These are phyloP conservation scores for Phytophthora sp. DNA, from an alignment of 352 stramenopile species.

Conservation along the genomic window DNA sequence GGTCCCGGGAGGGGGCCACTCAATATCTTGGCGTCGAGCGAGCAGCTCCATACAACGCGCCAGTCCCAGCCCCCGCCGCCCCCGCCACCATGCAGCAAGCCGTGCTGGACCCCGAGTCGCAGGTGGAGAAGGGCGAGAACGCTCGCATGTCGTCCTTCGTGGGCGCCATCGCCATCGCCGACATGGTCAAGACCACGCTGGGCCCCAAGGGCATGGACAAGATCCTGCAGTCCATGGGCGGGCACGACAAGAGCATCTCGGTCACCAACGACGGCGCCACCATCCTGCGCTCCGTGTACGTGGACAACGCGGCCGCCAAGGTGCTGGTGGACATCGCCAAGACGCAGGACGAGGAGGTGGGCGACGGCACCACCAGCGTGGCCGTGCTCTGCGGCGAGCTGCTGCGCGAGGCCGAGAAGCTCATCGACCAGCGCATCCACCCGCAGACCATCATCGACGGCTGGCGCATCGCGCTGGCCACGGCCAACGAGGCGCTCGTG, in stretches of 20 bases:
- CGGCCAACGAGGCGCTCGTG: slow-evolving; percentile 92
- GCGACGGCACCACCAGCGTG: slow-evolving; percentile 98
- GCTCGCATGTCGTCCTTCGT: slow-evolving; percentile 99
- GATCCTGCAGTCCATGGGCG: slow-evolving; percentile 96
- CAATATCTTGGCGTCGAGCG: slow-evolving; percentile 18
- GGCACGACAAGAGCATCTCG: slow-evolving; percentile 88
- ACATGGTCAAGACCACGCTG: slow-evolving; percentile 99
- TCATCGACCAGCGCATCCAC: slow-evolving; percentile 96
- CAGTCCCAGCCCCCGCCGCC: too few species aligned
- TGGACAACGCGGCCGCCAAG: slow-evolving; percentile 99
- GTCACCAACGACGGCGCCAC: slow-evolving; percentile 99
- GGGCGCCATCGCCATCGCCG: slow-evolving; percentile 98
- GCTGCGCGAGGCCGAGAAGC: slow-evolving; percentile 96
- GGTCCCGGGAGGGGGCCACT: slow-evolving; percentile 9
- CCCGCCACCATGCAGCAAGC: slow-evolving; percentile 49
- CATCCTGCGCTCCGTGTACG: slow-evolving; percentile 97
- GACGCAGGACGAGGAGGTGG: slow-evolving; percentile 99
- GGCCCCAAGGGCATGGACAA: slow-evolving; percentile 99
- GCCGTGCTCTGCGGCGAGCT: slow-evolving; percentile 97
- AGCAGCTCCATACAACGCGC: slow-evolving; percentile 30
- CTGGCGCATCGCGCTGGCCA: slow-evolving; percentile 94
- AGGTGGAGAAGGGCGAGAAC: slow-evolving; percentile 96
- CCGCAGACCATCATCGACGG: slow-evolving; percentile 99
- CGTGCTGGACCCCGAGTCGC: slow-evolving; percentile 80
- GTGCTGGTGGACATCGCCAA: slow-evolving; percentile 99